These are phyloP conservation scores for Vigna radiata DNA, from an alignment of 306 rosid genomes.

Conservation along the genomic window DNA sequence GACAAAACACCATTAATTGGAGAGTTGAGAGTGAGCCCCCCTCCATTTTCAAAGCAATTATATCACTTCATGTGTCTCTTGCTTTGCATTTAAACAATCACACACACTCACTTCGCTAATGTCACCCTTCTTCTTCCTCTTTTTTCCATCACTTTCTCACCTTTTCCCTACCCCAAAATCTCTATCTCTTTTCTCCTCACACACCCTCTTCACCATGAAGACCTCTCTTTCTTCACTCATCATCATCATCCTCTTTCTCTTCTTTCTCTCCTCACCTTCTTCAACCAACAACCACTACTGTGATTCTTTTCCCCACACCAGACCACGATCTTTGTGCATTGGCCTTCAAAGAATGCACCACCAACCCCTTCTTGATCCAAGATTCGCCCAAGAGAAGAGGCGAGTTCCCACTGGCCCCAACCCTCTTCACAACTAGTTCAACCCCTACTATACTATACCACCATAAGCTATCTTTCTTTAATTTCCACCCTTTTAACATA, in stretches of 20 bases:
- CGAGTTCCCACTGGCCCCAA: conserved; percentile 95
- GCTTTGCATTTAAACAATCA: conserved; percentile 56
- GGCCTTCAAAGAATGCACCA: conserved; percentile 55
- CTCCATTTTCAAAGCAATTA: conserved; percentile 46
- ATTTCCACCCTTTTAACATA: neutral
- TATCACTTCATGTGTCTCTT: conserved; percentile 74
- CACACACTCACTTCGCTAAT: conserved; percentile 34
- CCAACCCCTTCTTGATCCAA: conserved; percentile 57
- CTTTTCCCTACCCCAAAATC: no score
- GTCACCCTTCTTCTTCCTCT: conserved; percentile 5
- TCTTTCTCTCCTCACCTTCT: conserved; percentile 38
- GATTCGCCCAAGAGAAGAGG: conserved; percentile 78
- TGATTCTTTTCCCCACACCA: conserved; percentile 57
- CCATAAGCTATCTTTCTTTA: conserved; percentile 25
- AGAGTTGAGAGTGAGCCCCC: conserved; percentile 35
- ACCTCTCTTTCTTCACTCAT: conserved; percentile 56
- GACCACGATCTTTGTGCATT: conserved; percentile 72
- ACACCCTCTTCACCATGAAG: conserved; percentile 54
- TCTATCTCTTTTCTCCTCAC: neutral
- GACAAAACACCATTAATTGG: conserved; percentile 44
- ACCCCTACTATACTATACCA: conserved; percentile 7
- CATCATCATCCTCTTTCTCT: conserved; percentile 40
- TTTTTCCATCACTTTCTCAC: conserved; percentile 20
- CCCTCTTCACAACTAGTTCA: conserved; percentile 56
- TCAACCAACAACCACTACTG: conserved; percentile 58